Percentiles rank a stretch among this genome's conserved stretches.
Conservation (phyloP, 2,329 filamentous ascomycete genomes). For the Diaporthe destruens region DNA sequence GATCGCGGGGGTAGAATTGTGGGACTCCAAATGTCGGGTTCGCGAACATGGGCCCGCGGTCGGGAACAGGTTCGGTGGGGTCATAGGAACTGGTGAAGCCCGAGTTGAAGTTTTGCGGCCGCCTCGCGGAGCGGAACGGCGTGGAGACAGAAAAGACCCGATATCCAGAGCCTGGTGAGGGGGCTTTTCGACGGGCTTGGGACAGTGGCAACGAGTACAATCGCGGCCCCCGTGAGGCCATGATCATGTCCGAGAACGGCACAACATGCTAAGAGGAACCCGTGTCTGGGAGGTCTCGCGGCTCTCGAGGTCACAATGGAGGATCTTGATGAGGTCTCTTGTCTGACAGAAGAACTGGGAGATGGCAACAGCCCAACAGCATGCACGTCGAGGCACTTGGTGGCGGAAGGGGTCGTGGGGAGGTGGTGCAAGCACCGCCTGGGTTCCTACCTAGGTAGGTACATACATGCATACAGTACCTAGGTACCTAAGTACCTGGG, state of each 20-base stretch:
- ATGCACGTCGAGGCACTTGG: background rate
- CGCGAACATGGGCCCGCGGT: constrained; percentile 71
- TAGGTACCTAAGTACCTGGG: no score
- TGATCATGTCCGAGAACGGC: constrained; percentile 32
- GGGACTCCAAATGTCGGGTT: constrained; percentile 70
- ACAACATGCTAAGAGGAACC: constrained; percentile 38
- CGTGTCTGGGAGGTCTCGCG: background rate
- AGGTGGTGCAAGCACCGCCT: background rate
- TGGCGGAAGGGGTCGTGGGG: background rate
- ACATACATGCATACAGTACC: no score
- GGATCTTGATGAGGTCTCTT: constrained; percentile 11
- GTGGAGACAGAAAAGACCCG: constrained; percentile 50
- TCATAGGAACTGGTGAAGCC: constrained; percentile 73
- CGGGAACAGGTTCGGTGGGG: constrained; percentile 60
- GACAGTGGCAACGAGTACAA: constrained; percentile 41
- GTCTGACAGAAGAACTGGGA: background rate
- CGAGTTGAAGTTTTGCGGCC: constrained; percentile 65
- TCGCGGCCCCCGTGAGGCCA: constrained; percentile 40
- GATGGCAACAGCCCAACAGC: background rate
- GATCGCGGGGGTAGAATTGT: constrained; percentile 72
- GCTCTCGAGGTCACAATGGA: constrained; percentile 16
- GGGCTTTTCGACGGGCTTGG: constrained; percentile 35
- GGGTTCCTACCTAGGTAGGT: no score
- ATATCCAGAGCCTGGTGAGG: background rate
- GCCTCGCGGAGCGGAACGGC: constrained; percentile 50